Base-by-base conservation (phyloP, 116 monocot species). In the Iris pallida region DNA sequence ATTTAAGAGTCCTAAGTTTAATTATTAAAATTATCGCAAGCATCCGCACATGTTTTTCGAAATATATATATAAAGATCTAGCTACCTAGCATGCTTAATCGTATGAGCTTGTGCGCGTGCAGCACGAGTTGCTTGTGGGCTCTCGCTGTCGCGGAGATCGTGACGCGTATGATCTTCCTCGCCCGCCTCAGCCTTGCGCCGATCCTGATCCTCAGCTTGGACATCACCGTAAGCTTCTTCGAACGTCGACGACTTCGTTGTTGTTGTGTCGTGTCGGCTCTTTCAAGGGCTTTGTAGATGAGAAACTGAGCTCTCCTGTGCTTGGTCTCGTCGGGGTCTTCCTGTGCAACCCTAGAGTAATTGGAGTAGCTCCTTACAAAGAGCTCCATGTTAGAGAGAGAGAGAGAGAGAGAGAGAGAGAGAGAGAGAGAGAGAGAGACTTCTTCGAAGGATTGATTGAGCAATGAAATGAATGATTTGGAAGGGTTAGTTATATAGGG, bases 281-380 rank as follows among this genome's bases (percentile, higher is more conserved):
- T 15, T 18, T 63, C 30, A 5, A 79, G 15, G 3, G 51, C 54
- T 45, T 72, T 73, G 68, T 79, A 45, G 54, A 79, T 73, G 19
- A 79, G 54, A 57, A 68, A 73, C 44, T 68, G 73, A 6, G 79
- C 79, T 40, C 30, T 61, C 55, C 68, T 55, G 73, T 68, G 73
- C 55, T 49, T 54, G 8, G 11, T 47, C 47, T 73, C 68, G 48
- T 73, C 73, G 40, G 73, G 79, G 49, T 79, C 79, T 57, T 79
- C 79, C 42, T 68, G 73, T 2, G 60, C 68, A 17, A 79, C 55
- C 15, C 62, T 79, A 2, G 61, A 47, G 79, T 79, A 79, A 10
- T 30, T 1, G 3, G 30, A 30, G 30, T 30, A 30, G 68, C 47
- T 16, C 20, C 61, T 68, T 52, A 72, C 68, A 13, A 72, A 16